These are phyloP conservation scores for Zygosaccharomyces rouxii DNA, from an alignment of 805 yeast genomes.

Conservation along the genomic window DNA sequence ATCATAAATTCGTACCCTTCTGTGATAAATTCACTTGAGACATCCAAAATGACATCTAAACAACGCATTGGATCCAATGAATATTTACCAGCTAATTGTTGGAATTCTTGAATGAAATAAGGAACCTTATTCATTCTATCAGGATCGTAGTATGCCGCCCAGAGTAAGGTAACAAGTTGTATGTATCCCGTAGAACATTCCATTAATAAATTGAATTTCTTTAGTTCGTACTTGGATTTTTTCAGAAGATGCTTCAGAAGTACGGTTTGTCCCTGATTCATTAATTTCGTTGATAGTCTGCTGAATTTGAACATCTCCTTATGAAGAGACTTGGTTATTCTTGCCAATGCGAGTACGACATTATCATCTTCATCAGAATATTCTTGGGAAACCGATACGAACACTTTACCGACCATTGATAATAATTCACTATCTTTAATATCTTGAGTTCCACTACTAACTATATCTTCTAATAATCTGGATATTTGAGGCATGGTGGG, in stretches of 20 bases:
- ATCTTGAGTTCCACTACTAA: constrained; percentile 5
- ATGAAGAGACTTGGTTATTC: constrained; percentile 13
- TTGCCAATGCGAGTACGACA: constrained; percentile 18
- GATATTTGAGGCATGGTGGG: constrained; percentile 12
- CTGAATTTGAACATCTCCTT: constrained; percentile 29
- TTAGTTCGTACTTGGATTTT: constrained; percentile 38
- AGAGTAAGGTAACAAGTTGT: constrained; percentile 50
- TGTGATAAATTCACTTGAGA: constrained; percentile 45
- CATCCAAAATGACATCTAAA: constrained; percentile 56
- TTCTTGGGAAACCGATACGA: constrained; percentile 19
- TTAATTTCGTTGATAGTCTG: constrained; percentile 30
- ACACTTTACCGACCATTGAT: constrained; percentile 22
- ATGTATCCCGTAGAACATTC: constrained; percentile 81
- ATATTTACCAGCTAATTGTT: constrained; percentile 66
- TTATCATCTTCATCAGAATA: constrained; percentile 18
- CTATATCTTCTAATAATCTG: constrained; percentile 11
- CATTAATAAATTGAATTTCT: constrained; percentile 58
- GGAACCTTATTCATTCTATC: constrained; percentile 41
- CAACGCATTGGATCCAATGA: constrained; percentile 68
- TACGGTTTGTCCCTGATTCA: constrained; percentile 21
- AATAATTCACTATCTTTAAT: constrained; percentile 9
- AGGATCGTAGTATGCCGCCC: constrained; percentile 39
- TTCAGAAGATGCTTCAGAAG: constrained; percentile 27
- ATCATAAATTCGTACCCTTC: constrained; percentile 46
- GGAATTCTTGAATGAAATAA: constrained; percentile 45